phyloP scores from a whole-genome alignment of 495 filamentous ascomycete genomes.

The Penicillium antarcticum region DNA sequence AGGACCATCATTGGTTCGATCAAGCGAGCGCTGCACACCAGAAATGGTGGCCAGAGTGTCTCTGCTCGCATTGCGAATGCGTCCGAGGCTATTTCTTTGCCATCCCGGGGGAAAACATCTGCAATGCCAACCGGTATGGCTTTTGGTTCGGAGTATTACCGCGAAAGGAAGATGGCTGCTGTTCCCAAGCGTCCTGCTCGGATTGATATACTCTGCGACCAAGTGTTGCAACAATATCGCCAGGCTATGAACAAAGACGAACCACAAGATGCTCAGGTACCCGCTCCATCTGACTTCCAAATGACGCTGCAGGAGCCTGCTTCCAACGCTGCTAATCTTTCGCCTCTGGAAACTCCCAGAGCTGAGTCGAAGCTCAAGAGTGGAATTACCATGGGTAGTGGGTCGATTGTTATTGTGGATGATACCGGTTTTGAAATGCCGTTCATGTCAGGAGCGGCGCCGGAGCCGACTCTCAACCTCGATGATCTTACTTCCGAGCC shows the following conservation, averaged over 20 bases:
- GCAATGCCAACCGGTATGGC: constrained; percentile 45
- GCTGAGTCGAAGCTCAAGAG: constrained; percentile 41
- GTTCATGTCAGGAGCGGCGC: constrained; percentile 35
- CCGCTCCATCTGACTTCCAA: constrained; percentile 4
- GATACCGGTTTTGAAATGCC: constrained; percentile 40
- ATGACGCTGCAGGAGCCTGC: constrained; percentile 1
- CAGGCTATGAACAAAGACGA: constrained; percentile 17
- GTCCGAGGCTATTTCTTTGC: constrained; percentile 15
- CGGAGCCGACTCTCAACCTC: constrained; percentile 1
- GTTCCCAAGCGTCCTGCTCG: constrained; percentile 36
- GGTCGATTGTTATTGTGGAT: constrained; percentile 87
- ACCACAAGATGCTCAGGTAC: constrained; percentile 1
- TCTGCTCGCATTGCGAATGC: constrained; percentile 40
- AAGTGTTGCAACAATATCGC: constrained; percentile 63
- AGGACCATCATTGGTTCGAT: constrained; percentile 85
- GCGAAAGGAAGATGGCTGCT: constrained; percentile 38
- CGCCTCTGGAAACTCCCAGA: constrained; percentile 3
- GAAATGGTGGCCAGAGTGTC: constrained; percentile 44
- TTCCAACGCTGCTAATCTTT: neutral
- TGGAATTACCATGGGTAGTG: constrained; percentile 71
- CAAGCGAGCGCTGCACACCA: constrained; percentile 78
- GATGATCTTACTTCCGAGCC: constrained; percentile 9
- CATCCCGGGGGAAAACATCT: constrained; percentile 39
- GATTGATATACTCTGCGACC: constrained; percentile 79
- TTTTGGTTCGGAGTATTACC: constrained; percentile 43